Evolutionary conservation across 2,329 filamentous ascomycete genomes (phyloP).

Genomic region (Fusarium sp.): DNA sequence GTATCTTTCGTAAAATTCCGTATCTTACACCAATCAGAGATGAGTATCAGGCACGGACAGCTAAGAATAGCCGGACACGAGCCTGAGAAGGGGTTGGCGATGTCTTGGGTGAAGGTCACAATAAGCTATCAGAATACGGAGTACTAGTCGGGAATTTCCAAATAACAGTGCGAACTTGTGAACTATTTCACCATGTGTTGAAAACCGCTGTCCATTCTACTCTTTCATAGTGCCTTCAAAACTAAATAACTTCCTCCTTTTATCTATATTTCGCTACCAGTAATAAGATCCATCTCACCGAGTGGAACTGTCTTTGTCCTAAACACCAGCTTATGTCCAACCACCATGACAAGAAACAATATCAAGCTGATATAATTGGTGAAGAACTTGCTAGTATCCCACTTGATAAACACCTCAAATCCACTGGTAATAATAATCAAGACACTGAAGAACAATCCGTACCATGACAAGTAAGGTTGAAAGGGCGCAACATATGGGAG

Average conservation of each 20-base stretch:
- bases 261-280: slow-evolving; percentile 10
- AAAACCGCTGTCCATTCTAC: too few relatives aligned
- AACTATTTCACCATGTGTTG: too few relatives aligned
- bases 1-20: slow-evolving; percentile 1
- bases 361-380: slow-evolving; percentile 39
- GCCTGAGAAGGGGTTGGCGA: background rate
- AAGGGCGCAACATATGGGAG: slow-evolving; percentile 65
- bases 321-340: slow-evolving; percentile 40
- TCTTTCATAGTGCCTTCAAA: too few relatives aligned
- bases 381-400: slow-evolving; percentile 35
- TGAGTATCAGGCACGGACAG: background rate
- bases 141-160: too few relatives aligned
- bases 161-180: too few relatives aligned
- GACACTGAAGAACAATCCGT: slow-evolving; percentile 29
- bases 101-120: background rate
- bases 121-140: too few relatives aligned
- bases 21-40: background rate
- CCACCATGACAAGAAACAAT: slow-evolving; percentile 32
- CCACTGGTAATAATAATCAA: slow-evolving; percentile 39
- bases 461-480: slow-evolving; percentile 69
- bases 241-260: background rate
- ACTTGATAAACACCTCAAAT: slow-evolving; percentile 36
- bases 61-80: background rate
- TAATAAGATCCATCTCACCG: slow-evolving; percentile 16
- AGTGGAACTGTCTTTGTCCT: slow-evolving; percentile 17